Base-by-base conservation (phyloP, 345 rosid species). In the Punica granatum region DNA sequence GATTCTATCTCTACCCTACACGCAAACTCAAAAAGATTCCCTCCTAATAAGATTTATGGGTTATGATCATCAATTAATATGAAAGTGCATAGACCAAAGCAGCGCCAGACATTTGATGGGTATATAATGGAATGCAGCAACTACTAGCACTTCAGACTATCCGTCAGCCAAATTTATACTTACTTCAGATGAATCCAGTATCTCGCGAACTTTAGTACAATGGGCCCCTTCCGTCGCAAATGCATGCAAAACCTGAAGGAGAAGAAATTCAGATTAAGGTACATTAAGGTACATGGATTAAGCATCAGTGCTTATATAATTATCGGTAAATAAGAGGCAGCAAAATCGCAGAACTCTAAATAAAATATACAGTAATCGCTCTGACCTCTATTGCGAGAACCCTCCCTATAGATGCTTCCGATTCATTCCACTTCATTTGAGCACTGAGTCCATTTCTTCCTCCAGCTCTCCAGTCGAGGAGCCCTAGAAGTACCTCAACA, bases 341-440 rank as follows among this genome's bases (percentile, higher is more conserved):
- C 41, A 37, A 11, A 4, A 11, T 37, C 41, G 11, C 41, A 11
- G 11, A 4, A 37, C 41, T 37, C 6, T 11, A 37, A 11, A 37
- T 11, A 37, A 28, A 35, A 30, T 60, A 37, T 36, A 28, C 1
- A 25, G 41, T 33, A 59, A 71, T 31, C 56, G 63, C 53, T 60
- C 84, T 71, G 67, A 94, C 99, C 98, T 94, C 98, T 61, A 94
- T 81, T n/a, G 98, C 99, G 34, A 94, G 93, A 69, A 94, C 99
- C 73, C 98, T 83, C 35, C 99, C 96, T 48, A 94, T 94, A 48
- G 99, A 86, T 77, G 97, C 99, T 82, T 94, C 99, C 1, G 95
- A 86, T 82, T 91, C 98, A 80, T 89, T 94, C 99, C 98, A 94
- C 80, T 91, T 94, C 99, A 94, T 86, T 65, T 91, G 96, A 64